Evolutionary conservation across 2,329 filamentous ascomycete genomes (phyloP), one percentile per base, ranked within the genome.

Genomic region (Sarocladiaceae sp.): DNA sequence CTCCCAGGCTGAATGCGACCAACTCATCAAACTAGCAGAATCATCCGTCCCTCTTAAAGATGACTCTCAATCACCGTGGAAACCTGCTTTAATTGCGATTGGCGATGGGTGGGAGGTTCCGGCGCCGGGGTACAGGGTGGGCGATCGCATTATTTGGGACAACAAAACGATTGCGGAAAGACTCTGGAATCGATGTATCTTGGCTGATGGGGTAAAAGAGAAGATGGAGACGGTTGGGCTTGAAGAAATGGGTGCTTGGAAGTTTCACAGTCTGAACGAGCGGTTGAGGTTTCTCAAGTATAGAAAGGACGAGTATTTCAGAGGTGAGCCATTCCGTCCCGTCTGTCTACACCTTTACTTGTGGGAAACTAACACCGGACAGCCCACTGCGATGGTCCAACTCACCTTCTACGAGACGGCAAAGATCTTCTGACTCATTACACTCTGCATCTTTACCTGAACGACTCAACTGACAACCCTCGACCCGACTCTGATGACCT

Each of bases 111-210:
- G 64, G 53, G 84, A 93, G 66, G 66, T 73, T 2, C 68, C 75
- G 3, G 58, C 58, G 1, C 71, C 77, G 1, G 76, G 82, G 8
- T 80, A 81, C 47, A 77, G 89, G 15, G 84, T 88, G 55, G 86
- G 86, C 60, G 86, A 86, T n/a, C 78, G 89, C 3, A 88, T 93
- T 57, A 86, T 94, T 58, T 88, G 84, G 79, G 87, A 94, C 61
- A 69, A 78, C 13, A 71, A 76, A 47, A 78, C 79, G 1, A 58
- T 93, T 1, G 84, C 82, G 0, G 74, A 79, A 22, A 78, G 80
- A 20, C 60, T 94, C 0, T 86, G 86, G 77, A 72, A 69, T 36
- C 76, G 89, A 10, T 78, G 86, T 64, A 46, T 64, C 59, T 56
- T 62, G 47, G 63, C 71, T 10, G 65, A 71, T 2, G 73, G 72